Evolutionary conservation across 352 stramenopile genomes (phyloP), one percentile per base, ranked within the genome.

Genomic region (Pythium coloratum): DNA sequence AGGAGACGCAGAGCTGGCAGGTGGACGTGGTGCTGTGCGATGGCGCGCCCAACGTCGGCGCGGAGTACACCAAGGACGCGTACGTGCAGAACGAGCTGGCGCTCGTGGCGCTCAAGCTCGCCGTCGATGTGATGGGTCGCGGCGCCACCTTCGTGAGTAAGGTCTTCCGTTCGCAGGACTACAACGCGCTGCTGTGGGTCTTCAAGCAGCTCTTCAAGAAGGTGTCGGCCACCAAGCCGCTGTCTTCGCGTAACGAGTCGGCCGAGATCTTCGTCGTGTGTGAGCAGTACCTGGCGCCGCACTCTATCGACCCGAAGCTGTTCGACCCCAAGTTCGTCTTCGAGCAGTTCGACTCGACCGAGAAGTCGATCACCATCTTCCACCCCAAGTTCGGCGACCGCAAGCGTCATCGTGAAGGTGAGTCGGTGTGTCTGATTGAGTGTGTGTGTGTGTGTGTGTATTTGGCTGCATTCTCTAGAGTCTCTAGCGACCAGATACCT

Each of bases 261-360:
- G 97, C 98, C n/a, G 98, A 99, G 81, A 99, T 99, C 73, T 99
- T 99, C 78, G 95, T 99, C 18, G 94, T 99, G 1, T 99, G 97
- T 76, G 77, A 95, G 65, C 85, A 95, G 33, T 99, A 98, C 76
- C 76, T 98, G 44, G 94, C 91, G 5, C 97, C 98, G 1, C 86
- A 98, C 61, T 98, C 96, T 53, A 99, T 99, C 70, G 98, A 99
- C 78, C 82, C 97, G 1, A 94, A 98, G 64, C 84, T 99, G 28
- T 96, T 99, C 56, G 96, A 99, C 78, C 96, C 97, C 13, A 98
- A 98, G 80, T 95, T 97, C 76, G 96, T 99, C 9, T 99, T 99
- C 77, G 92, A 98, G 57, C 91, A 98, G 66, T 81, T 99, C 12
- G 92, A 98, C 67, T 62, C 75, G 16, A 75, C 86, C 38, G 83